Percentiles rank a stretch among this genome's conserved stretches.
These are phyloP conservation scores for Cicer pinnatifidum DNA, from an alignment of 306 rosid species.

Conservation along the genomic window DNA sequence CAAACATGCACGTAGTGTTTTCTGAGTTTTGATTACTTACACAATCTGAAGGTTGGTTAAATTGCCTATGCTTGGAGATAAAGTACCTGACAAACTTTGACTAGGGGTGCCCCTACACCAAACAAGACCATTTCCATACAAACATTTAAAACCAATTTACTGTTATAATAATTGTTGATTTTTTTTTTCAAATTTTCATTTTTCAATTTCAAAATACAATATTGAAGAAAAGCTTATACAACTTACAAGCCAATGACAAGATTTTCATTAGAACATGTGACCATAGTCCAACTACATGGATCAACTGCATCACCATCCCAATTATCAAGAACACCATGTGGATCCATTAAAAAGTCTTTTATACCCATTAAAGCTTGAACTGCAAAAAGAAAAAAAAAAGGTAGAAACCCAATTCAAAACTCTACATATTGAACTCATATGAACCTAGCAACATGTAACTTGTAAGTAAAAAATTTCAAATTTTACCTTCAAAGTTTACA, in stretches of 20 bases:
- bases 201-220: conserved; percentile 24
- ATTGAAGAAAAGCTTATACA: conserved; percentile 11
- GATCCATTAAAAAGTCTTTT: conserved; percentile 74
- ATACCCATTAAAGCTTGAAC: conserved; percentile 95
- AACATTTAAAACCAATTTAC: background rate
- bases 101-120: conserved; percentile 89
- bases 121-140: conserved; percentile 46
- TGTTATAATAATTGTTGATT: background rate
- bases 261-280: conserved; percentile 87
- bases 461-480: background rate
- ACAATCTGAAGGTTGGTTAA: conserved; percentile 94
- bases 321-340: conserved; percentile 88
- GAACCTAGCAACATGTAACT: conserved; percentile 16
- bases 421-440: conserved; percentile 24
- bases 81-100: conserved; percentile 88
- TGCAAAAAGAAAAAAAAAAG: conserved; percentile 41
- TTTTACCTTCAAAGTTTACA: conserved; percentile 95
- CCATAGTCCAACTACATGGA: conserved; percentile 99
- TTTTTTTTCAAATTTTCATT: background rate
- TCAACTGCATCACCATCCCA: conserved; percentile 98
- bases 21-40: conserved; percentile 56
- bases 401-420: conserved; percentile 47
- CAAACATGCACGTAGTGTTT: background rate
- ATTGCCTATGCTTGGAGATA: conserved; percentile 93
- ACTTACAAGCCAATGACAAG: conserved; percentile 87